Base-by-base conservation (phyloP, 371 early-diverging fungal species). In the Rhizopus stolonifer region DNA sequence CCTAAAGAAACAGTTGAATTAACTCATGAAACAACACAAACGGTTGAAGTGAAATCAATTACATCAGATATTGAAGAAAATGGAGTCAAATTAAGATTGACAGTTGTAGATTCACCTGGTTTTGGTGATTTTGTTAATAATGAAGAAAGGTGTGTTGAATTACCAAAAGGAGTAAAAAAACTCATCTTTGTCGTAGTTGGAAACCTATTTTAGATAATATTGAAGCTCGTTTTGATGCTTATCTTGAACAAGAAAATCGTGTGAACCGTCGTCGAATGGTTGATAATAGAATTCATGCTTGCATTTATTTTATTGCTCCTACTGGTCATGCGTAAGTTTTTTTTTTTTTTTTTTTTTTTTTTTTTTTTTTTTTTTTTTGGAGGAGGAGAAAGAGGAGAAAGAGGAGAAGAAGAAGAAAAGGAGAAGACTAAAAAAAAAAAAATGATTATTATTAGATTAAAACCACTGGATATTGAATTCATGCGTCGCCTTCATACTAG, bases 81-180 rank as follows among this genome's bases (percentile, higher is more conserved):
- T 59, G 95, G 94, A 49, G 96, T 97, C 31, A 90, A 90, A 67
- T 84, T 98, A 58, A 88, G 88, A 58, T 82, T 98, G 50, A 96
- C 93, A 13, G 94, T 96, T 14, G 94, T 95, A 45, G 95, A 95
- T 65, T 92, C 95, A 46, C 95, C 94, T 52, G 92, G 91, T 54
- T 95, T 94, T 76, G 95, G 95, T 63, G 95, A 95, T 70, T 92
- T 87, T 70, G 87, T 94, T 56, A 95, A 96, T 83, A 98, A 98
- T 70, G 91, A 92, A 56, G 91, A 94, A 52, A 86, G 86, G 84
- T 88, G 45, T 46, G 38, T n/a, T 40, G 15, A 29, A 10, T 49
- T 46, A 9, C 42, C 42, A 26, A 33, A 45, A 19, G 14, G 11
- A 45, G 15, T 32, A n/a, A 40, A 11, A 14, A 21, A 15, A 9